Evolutionary conservation across 306 rosid species (phyloP), one percentile per base, ranked within the genome.

Genomic region (Leucaena leucocephala): DNA sequence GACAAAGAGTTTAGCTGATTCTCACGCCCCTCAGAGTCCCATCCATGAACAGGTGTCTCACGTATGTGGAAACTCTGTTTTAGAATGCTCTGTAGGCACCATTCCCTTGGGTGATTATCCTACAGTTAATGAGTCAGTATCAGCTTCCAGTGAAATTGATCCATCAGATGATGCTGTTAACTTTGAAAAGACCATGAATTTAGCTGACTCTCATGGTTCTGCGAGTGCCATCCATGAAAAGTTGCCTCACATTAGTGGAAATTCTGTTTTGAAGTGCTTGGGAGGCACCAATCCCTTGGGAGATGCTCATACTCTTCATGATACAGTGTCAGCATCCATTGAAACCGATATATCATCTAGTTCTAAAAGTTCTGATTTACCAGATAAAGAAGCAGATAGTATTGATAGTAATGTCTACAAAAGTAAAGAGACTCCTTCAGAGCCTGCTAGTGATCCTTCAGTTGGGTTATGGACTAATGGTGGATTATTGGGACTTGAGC

Each of bases 381-480:
- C 68, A 49, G 88, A 87, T 64, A 84, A 75, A 21, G 80, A 76
- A 14, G 88, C 64, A 22, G 86, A 77, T 71, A 75, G 77, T 68
- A 69, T 80, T 78, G 48, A 62, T 57, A 90, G 83, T 81, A 77
- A 54, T 61, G 77, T 62, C 49, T 61, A 27, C 69, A 85, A 84
- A 71, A 71, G 86, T 79, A 86, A 87, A 80, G 92, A 88, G 58
- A 57, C 84, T 42, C 75, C 82, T 50, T 80, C 48, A 63, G 92
- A 88, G 33, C 46, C 87, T 81, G 83, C 87, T 43, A 70, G 82
- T 62, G 85, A 77, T 85, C 82, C 76, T 85, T 81, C 97, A 42
- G 82, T 87, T 67, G 85, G 84, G 57, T 86, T 95, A 87, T 95
- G 99, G 99, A 95, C 99, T 63, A 95, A 95, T 76, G 99, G 99